These are phyloP conservation scores for Yarrowia sp. DNA, from an alignment of 805 yeast species.

Conservation along the genomic window DNA sequence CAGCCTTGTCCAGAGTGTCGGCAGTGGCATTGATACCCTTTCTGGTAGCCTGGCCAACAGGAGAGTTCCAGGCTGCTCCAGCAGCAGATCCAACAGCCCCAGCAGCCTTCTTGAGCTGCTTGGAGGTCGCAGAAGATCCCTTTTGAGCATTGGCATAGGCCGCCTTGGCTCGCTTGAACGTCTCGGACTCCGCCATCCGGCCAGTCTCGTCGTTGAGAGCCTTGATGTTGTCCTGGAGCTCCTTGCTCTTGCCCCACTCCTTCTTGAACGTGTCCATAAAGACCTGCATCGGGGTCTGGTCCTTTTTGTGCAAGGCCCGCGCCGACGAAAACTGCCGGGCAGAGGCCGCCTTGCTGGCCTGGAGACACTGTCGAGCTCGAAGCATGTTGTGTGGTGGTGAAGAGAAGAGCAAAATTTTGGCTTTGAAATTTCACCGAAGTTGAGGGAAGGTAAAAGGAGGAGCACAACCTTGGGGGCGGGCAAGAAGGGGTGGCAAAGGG, in stretches of 20 bases:
- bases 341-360: conserved; percentile 2
- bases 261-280: conserved; percentile 88
- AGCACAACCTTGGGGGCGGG: no score
- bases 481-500: no score
- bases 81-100: conserved; percentile 91
- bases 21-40: conserved; percentile 83
- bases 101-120: conserved; percentile 87
- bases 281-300: conserved; percentile 75
- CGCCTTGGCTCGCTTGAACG: conserved; percentile 89
- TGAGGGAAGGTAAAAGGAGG: neutral
- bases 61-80: conserved; percentile 93
- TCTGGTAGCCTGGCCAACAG: conserved; percentile 88
- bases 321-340: conserved; percentile 13
- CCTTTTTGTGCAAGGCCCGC: conserved; percentile 26
- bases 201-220: conserved; percentile 97
- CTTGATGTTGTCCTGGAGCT: conserved; percentile 89
- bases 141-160: conserved; percentile 88
- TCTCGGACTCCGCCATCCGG: conserved; percentile 89
- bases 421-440: conserved; percentile 4
- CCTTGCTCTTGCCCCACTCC: conserved; percentile 90
- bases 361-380: conserved; percentile 37
- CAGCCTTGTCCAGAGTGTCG: conserved; percentile 77
- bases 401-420: neutral
- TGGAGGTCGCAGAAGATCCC: conserved; percentile 68
- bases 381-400: conserved; percentile 14